Base-by-base conservation (phyloP, 352 stramenopile genomes). In the Lagenidium giganteum region DNA sequence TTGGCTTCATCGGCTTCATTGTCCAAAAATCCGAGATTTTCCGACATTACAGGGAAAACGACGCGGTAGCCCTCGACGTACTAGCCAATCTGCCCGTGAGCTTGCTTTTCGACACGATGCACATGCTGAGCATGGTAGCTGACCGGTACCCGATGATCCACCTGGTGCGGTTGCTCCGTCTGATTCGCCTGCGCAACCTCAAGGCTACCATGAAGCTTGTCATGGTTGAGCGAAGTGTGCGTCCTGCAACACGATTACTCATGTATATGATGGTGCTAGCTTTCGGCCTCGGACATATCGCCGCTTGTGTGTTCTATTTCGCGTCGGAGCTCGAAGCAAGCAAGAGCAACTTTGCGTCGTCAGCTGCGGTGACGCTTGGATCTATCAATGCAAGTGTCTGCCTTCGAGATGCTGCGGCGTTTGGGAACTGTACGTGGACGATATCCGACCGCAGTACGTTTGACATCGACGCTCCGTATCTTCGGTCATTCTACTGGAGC, bases 381-480 rank as follows among this genome's bases (percentile, higher is more conserved):
- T 81, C 68, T 1, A 55, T 83, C 4, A 66, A 64, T 9, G 37
- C 51, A 20, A 36, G 59, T 8, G 39, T 43, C 4, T 87, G 75
- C 21, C 65, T 87, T 8, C 48, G 73, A 14, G 53, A 77, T 37
- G 70, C 75, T 0, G 78, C 51, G 14, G 8, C 65, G 2, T 68
- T 52, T n/a, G 57, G 60, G 6, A 88, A 86, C 34, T 88, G 76
- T 24, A 83, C 72, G 4, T 88, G 76, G 76, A 78, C 77, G 21
- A 67, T 83, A 32, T 82, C 75, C 40, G 76, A 88, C 28, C 67
- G 61, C 20, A 86, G 68, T 38, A 63, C 44, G 1, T 88, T 76
- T 31, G 56, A 72, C 26, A 67, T 86, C 14, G 70, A 84, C 22
- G 62, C 72, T 2, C 72, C 70, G 12, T 86, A 79, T 31, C 38